Evolutionary conservation across 2,329 filamentous ascomycete genomes (phyloP).

Genomic region (Penicillium sp.): DNA sequence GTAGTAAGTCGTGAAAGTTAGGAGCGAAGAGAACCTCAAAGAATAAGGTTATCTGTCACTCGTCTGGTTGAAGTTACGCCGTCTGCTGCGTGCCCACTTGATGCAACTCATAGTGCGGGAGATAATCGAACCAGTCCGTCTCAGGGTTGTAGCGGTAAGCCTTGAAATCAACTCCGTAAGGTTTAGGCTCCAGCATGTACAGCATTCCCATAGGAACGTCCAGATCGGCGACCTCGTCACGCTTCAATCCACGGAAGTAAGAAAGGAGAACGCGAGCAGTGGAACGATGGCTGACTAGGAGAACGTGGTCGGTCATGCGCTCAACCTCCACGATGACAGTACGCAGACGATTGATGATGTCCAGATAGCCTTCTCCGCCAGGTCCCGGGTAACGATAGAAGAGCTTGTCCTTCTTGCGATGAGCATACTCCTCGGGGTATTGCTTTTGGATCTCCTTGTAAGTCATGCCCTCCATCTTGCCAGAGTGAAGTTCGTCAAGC

Average conservation of each 20-base stretch:
- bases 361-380: constrained; percentile 92
- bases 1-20: constrained; percentile 15
- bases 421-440: constrained; percentile 75
- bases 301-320: constrained; percentile 90
- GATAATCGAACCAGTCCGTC: constrained; percentile 75
- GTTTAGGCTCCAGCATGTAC: constrained; percentile 94
- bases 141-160: constrained; percentile 85
- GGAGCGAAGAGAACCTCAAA: background rate
- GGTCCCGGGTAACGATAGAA: constrained; percentile 95
- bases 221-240: constrained; percentile 88
- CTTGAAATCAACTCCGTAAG: constrained; percentile 95
- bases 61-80: background rate
- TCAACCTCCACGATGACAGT: constrained; percentile 97
- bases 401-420: constrained; percentile 80
- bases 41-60: background rate
- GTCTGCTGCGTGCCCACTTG: constrained; percentile 31
- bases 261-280: constrained; percentile 89
- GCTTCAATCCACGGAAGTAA: constrained; percentile 90
- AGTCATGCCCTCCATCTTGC: constrained; percentile 89
- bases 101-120: constrained; percentile 76
- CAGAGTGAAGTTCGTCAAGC: constrained; percentile 94
- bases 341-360: constrained; percentile 91
- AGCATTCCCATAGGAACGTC: constrained; percentile 92
- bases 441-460: constrained; percentile 83
- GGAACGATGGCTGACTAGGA: constrained; percentile 89